phyloP scores from a whole-genome alignment of 139 green algal species.

The Monoraphidium neglectum region DNA sequence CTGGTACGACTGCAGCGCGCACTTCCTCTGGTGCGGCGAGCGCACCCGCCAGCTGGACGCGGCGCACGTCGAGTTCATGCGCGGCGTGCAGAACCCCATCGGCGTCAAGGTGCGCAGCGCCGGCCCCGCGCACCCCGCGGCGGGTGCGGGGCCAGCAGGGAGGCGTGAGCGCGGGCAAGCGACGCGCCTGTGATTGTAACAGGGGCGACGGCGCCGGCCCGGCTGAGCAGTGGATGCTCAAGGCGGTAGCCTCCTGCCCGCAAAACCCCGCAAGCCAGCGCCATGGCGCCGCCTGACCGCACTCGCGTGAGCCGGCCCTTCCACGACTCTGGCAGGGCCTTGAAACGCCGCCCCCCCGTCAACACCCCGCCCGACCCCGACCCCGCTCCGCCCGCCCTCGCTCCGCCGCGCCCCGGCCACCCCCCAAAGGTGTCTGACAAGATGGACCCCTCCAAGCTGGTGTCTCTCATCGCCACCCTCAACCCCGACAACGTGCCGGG shows the following conservation, averaged over 20 bases:
- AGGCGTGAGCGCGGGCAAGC: too few species aligned
- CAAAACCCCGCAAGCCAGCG: neutral
- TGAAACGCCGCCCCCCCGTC: too few species aligned
- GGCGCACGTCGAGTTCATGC: conserved; percentile 97
- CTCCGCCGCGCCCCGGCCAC: neutral
- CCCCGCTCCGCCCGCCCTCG: neutral
- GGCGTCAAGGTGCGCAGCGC: conserved; percentile 79
- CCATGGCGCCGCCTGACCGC: too few species aligned
- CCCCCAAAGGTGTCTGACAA: conserved; percentile 88
- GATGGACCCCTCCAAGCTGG: conserved; percentile 89
- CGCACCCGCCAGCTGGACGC: conserved; percentile 97
- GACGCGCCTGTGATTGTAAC: too few species aligned
- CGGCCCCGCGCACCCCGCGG: neutral
- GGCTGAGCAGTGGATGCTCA: neutral
- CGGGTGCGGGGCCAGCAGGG: too few species aligned
- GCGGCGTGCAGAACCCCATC: conserved; percentile 94
- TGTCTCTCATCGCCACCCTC: conserved; percentile 86
- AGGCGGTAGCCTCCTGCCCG: neutral
- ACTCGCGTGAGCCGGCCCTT: too few species aligned
- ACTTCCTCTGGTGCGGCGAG: conserved; percentile 99
- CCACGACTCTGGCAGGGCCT: too few species aligned
- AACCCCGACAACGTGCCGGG: conserved; percentile 97
- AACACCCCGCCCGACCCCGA: too few species aligned
- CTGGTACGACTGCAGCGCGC: conserved; percentile 92
- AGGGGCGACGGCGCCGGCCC: too few species aligned